Conservation (phyloP, 257 asterid species). For the Rhazya stricta region DNA sequence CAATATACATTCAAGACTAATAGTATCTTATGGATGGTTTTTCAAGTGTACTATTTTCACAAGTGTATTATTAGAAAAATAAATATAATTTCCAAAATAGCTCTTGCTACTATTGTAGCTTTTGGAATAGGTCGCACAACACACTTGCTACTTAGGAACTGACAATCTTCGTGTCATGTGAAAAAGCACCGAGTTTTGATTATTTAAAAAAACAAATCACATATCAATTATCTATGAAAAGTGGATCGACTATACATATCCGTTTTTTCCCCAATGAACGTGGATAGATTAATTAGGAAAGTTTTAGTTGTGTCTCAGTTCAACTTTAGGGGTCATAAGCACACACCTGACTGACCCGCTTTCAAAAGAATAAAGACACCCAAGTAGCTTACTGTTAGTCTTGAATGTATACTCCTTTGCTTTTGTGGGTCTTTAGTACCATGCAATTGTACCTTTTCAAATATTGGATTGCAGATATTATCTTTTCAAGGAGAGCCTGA, state of each 20-base stretch:
- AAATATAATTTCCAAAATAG: no score
- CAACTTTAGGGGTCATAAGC: background rate
- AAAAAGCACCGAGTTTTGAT: background rate
- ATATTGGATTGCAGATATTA: no score
- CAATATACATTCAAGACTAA: no score
- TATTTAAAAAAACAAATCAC: background rate
- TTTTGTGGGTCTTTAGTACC: no score
- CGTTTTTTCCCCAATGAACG: background rate
- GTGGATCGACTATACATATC: background rate
- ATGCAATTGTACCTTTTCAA: no score
- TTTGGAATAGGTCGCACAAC: background rate
- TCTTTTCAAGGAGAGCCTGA: no score
- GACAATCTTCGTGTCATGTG: background rate
- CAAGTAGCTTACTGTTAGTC: no score
- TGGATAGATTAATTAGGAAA: background rate
- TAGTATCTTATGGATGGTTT: no score
- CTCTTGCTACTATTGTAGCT: background rate
- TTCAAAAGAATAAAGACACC: no score
- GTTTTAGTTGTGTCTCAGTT: background rate
- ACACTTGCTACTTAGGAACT: background rate
- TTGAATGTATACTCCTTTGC: no score
- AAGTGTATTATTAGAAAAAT: no score
- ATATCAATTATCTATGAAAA: background rate
- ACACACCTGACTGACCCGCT: background rate
- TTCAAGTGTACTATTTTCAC: no score